Conservation (phyloP, 371 early-diverging fungal genomes). For the Mortierella sp. region DNA sequence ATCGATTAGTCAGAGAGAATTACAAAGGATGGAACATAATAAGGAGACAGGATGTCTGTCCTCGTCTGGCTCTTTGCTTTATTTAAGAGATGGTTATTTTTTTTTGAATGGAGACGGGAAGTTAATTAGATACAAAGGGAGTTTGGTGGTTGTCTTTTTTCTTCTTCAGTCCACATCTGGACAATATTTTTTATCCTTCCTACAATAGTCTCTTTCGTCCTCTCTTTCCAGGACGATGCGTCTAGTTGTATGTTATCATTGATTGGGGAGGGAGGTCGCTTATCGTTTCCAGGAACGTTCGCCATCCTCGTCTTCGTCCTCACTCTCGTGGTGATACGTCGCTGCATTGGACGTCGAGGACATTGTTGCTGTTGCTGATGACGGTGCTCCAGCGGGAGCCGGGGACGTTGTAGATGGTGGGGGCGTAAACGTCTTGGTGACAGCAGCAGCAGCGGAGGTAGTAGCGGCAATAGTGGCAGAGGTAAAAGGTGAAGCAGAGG, state of each 20-base stretch:
- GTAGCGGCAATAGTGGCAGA: too few relatives aligned
- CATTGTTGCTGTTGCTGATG: neutral
- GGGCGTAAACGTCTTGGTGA: neutral
- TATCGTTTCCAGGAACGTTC: constrained; percentile 55
- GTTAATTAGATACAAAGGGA: neutral
- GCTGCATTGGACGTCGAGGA: constrained; percentile 4
- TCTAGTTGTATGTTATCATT: neutral
- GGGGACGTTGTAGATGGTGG: constrained; percentile 6
- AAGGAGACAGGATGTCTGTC: too few relatives aligned
- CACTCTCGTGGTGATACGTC: constrained; percentile 22
- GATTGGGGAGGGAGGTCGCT: neutral
- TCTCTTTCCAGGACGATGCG: too few relatives aligned
- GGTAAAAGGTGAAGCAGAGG: constrained; percentile 3
- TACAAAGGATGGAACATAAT: too few relatives aligned
- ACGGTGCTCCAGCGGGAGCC: constrained; percentile 4
- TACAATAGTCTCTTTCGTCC: too few relatives aligned
- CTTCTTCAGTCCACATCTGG: too few relatives aligned
- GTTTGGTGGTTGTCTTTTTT: too few relatives aligned
- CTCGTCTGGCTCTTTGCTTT: neutral
- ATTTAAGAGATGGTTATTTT: neutral
- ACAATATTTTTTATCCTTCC: too few relatives aligned
- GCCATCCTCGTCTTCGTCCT: constrained; percentile 32
- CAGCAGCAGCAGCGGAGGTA: neutral
- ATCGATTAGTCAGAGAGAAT: too few relatives aligned
- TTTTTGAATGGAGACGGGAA: neutral